Conservation (phyloP, 2,329 filamentous ascomycete species). For the Fusarium camptoceras region DNA sequence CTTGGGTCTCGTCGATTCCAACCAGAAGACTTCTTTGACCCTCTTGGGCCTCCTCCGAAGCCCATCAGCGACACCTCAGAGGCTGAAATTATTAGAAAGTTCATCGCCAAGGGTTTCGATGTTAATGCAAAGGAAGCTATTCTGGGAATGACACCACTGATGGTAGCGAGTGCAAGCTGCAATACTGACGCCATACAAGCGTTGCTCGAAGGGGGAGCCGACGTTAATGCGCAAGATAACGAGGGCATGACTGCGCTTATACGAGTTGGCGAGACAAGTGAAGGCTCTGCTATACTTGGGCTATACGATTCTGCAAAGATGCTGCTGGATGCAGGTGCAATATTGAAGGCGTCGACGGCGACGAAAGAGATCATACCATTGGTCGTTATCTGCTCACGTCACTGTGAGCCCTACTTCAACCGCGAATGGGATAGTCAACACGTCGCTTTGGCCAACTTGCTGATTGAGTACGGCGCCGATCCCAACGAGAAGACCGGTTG, state of each 20-base stretch:
- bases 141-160: slow-evolving; percentile 46
- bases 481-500: slow-evolving; percentile 45
- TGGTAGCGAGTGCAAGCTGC: slow-evolving; percentile 46
- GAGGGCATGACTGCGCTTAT: slow-evolving; percentile 43
- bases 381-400: slow-evolving; percentile 44
- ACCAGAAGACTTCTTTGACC: slow-evolving; percentile 39
- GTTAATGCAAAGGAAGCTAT: slow-evolving; percentile 43
- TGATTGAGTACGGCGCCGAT: slow-evolving; percentile 43
- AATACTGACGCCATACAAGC: slow-evolving; percentile 44
- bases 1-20: slow-evolving; percentile 42
- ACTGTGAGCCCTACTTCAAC: slow-evolving; percentile 40
- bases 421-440: slow-evolving; percentile 45
- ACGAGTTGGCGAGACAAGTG: slow-evolving; percentile 44
- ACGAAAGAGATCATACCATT: slow-evolving; percentile 42
- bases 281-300: slow-evolving; percentile 38
- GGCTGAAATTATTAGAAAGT: slow-evolving; percentile 44
- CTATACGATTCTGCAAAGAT: slow-evolving; percentile 42
- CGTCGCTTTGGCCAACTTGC: slow-evolving; percentile 42
- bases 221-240: slow-evolving; percentile 44
- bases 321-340: slow-evolving; percentile 44
- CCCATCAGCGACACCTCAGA: slow-evolving; percentile 32
- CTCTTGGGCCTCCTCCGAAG: slow-evolving; percentile 10
- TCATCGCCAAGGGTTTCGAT: slow-evolving; percentile 44
- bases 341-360: slow-evolving; percentile 33
- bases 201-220: slow-evolving; percentile 41